Conservation (phyloP, 257 asterid genomes). For the Echium plantagineum region DNA sequence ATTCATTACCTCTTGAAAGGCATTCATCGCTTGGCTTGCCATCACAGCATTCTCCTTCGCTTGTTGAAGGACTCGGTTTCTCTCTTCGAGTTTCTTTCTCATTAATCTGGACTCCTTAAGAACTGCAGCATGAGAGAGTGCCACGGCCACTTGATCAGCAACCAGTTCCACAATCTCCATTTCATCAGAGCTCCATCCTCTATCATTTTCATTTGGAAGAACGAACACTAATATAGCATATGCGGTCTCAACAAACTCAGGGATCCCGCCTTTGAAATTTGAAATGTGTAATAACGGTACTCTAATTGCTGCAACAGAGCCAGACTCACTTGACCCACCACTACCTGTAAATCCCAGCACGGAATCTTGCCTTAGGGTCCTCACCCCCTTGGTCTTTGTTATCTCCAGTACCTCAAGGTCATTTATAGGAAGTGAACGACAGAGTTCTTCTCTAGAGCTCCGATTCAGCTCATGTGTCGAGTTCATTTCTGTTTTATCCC, state of each 20-base stretch:
- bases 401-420: constrained; percentile 21
- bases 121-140: constrained; percentile 21
- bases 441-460: constrained; percentile 6
- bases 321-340: constrained; percentile 17
- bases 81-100: constrained; percentile 17
- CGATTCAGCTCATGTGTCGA: constrained; percentile 16
- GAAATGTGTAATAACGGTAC: constrained; percentile 21
- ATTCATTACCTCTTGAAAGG: constrained; percentile 23
- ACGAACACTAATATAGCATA: constrained; percentile 21
- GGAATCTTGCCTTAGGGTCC: constrained; percentile 13
- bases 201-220: constrained; percentile 10
- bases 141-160: constrained; percentile 27
- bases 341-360: constrained; percentile 15
- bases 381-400: constrained; percentile 17
- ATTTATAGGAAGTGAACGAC: constrained; percentile 11
- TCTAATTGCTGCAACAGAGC: constrained; percentile 20
- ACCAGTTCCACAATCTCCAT: constrained; percentile 23
- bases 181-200: constrained; percentile 16
- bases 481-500: constrained; percentile 17
- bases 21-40: constrained; percentile 21
- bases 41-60: constrained; percentile 21
- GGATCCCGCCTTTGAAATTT: constrained; percentile 23
- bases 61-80: constrained; percentile 15
- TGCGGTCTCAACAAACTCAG: constrained; percentile 18
- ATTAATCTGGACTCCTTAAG: constrained; percentile 20